Conservation (phyloP, 2,329 filamentous ascomycete species). For the Chaetomium olivaceum region DNA sequence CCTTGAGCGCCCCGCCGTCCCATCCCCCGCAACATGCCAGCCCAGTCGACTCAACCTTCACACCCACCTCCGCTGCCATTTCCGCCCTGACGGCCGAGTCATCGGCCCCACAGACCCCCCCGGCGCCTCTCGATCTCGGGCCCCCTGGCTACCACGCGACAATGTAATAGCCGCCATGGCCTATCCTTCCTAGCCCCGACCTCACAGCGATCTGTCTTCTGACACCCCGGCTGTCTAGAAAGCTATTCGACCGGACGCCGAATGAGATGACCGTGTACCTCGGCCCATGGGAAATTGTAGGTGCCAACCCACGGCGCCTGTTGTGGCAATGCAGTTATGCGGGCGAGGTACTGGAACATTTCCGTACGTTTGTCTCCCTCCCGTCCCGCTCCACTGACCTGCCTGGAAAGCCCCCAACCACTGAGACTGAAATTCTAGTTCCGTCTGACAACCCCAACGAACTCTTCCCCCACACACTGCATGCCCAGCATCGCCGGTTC, state of each 20-base stretch:
- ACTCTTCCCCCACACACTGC: conserved; percentile 51
- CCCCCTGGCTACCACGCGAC: conserved; percentile 57
- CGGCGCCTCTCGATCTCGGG: conserved; percentile 52
- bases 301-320: conserved; percentile 50
- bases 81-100: conserved; percentile 45
- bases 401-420: background rate
- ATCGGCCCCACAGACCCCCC: conserved; percentile 44
- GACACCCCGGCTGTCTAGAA: conserved; percentile 39
- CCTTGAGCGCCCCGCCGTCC: conserved; percentile 45
- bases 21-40: conserved; percentile 45
- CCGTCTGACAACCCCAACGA: conserved; percentile 48
- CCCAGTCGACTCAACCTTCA: conserved; percentile 49
- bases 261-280: conserved; percentile 54
- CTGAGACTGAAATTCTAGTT: conserved; percentile 39
- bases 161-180: conserved; percentile 44
- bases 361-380: conserved; percentile 41
- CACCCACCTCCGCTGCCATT: conserved; percentile 47
- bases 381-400: background rate
- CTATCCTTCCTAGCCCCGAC: conserved; percentile 31
- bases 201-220: conserved; percentile 23
- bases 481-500: conserved; percentile 53
- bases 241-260: conserved; percentile 51
- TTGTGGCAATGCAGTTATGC: conserved; percentile 56
- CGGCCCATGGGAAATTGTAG: conserved; percentile 55
- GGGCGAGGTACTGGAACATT: conserved; percentile 54